phyloP scores from a whole-genome alignment of 495 filamentous ascomycete genomes.

The Aspergillus incahuasiensis region DNA sequence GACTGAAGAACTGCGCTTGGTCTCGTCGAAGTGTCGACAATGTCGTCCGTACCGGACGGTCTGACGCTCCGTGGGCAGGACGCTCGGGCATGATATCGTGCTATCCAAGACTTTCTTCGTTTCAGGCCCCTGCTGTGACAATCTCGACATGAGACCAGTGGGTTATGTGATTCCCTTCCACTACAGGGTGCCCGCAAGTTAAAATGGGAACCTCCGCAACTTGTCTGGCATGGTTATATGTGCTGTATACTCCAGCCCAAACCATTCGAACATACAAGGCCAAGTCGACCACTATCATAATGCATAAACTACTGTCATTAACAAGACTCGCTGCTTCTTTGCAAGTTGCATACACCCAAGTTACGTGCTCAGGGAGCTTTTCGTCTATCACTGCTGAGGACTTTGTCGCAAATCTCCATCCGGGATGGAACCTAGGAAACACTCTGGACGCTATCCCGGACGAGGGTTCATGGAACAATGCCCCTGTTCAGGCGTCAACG shows the following conservation, averaged over 20 bases:
- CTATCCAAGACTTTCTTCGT: not conserved
- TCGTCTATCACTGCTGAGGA: conserved; percentile 30
- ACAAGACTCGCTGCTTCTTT: conserved; percentile 13
- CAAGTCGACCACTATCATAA: not conserved
- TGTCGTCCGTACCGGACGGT: not conserved
- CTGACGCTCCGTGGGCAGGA: not conserved
- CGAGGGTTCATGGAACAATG: conserved; percentile 59
- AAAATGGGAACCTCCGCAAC: too few species aligned
- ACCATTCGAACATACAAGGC: not conserved
- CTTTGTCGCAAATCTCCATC: conserved; percentile 32
- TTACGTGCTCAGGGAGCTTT: conserved; percentile 33
- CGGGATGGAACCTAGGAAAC: conserved; percentile 47
- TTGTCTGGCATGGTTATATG: too few species aligned
- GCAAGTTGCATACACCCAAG: conserved; percentile 14
- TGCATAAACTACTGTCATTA: conserved; percentile 5
- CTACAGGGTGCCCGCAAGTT: not conserved
- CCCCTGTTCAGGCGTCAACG: conserved; percentile 40
- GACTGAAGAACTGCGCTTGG: not conserved
- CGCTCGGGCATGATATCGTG: not conserved
- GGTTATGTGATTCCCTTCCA: not conserved
- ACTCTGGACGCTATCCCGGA: conserved; percentile 54
- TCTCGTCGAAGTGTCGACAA: not conserved
- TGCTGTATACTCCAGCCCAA: too few species aligned
- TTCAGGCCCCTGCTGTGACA: not conserved
- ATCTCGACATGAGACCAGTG: not conserved